Evolutionary conservation across 1,284 basidiomycete species (phyloP), one percentile per base, ranked within the genome.

Genomic region (Leccinum brunneo-olivaceum): DNA sequence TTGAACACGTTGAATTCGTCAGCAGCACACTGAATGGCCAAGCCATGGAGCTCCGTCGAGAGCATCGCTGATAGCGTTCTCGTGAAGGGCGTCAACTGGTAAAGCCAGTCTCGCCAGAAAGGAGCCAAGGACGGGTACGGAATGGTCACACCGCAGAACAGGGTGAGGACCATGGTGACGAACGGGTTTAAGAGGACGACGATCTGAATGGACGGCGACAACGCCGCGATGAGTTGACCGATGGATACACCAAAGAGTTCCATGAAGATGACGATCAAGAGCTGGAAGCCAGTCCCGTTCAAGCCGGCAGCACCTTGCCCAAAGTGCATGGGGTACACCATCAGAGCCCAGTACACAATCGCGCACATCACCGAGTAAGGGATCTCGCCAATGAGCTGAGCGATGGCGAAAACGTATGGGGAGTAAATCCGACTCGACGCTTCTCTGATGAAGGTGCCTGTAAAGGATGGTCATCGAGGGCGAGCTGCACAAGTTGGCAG

Each of bases 181-280:
- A 86, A 88, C 5, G 90, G 85, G 56, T 88, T 91, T 66, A 84
- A 85, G 44, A 93, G 66, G 10, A 86, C 82, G 6, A 88, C 87
- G 34, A 91, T 79, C 60, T 79, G 82, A 29, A 87, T 67, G 43
- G 74, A 77, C 0, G 88, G 85, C 2, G 84, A 84, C 32, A 93
- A 65, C 1, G 90, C 81, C 15, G 84, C 88, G 37, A 93, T 65
- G 35, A 83, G 60, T 54, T 84, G 83, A 41, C 89, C 89, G 9
- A 91, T 67, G 12, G 83, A 78, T 20, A 91, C 87, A 50, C 84
- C 78, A 60, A 88, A 92, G 28, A 84, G 51, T 52, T 85, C 77
- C 65, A 85, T 77, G 65, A 90, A 78, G 11, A 90, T 68, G 52
- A 80, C 66, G 52, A 88, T 74, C 49, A 85, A 64, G 32, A 88